A percentile compares a stretch with the other conserved stretches of the same genome.
Evolutionary conservation across 1,284 basidiomycete genomes (phyloP).

Genomic region (Apiotrichum veenhuisii): DNA sequence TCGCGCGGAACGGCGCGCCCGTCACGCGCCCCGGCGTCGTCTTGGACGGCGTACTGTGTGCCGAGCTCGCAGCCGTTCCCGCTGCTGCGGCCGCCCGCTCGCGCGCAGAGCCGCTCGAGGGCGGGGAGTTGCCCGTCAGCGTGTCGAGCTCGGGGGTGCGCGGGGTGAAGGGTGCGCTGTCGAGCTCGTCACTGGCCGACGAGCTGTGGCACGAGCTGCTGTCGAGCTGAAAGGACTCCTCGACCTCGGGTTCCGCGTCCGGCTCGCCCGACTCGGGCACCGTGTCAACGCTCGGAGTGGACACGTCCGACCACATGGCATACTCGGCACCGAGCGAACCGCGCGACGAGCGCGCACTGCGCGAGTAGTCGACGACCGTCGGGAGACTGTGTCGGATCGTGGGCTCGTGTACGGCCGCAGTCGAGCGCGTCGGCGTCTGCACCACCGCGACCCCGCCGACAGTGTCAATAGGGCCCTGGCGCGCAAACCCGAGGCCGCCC

Average conservation of each 20-base stretch:
- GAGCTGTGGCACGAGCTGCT: neutral
- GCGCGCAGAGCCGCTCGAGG: neutral
- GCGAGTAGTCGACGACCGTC: constrained; percentile 4
- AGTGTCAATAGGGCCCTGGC: neutral
- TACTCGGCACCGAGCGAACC: neutral
- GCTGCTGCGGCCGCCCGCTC: neutral
- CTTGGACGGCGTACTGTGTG: neutral
- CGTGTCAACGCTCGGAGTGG: neutral
- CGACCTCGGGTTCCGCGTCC: too few species aligned
- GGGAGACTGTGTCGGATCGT: neutral
- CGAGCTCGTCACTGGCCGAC: constrained; percentile 11
- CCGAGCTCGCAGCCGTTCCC: neutral
- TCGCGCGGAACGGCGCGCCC: constrained; percentile 3
- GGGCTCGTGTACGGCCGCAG: neutral
- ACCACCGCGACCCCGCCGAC: neutral
- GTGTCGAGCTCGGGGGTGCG: constrained; percentile 16
- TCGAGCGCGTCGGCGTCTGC: neutral
- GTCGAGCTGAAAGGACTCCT: constrained; percentile 9
- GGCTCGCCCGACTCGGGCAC: neutral
- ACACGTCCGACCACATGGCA: neutral
- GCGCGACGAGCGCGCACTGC: neutral
- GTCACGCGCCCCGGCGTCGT: neutral
- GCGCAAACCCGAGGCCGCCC: constrained; percentile 1
- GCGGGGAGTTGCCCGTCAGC: neutral
- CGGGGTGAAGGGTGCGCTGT: constrained; percentile 12